Base-by-base conservation (phyloP, 768 basidiomycete genomes). In the Tephrocybe sp. region DNA sequence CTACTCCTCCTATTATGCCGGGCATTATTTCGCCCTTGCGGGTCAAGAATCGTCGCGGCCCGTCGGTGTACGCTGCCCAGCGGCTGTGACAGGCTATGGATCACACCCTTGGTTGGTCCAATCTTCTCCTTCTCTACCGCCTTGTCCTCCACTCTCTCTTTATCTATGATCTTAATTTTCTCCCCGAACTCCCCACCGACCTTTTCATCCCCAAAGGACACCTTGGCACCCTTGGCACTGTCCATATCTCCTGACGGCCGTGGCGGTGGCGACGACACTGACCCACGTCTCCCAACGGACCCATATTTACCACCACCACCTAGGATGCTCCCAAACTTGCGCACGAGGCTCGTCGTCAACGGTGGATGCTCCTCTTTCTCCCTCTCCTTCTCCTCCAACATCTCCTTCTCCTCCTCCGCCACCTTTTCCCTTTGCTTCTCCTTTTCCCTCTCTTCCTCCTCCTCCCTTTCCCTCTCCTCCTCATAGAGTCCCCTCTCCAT, bases 1-100 rank as follows among this genome's bases (percentile, higher is more conserved):
- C 87, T 90, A 60, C 87, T 89, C 60, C 90, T 69, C 60, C 89
- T 73, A 55, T 88, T 86, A 62, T 92, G 89, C 35, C 83, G 73
- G 12, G 73, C 6, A 15, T n/a, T 70, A 19, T 82, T 69, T 12
- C 83, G 74, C 22, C 83, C 79, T 40, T 81, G 77, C 0, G 87
- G 79, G 63, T 92, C 89, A 27, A 91, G 62, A 30, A 91, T 75
- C 13, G 89, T 90, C 49, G 89, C 87, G 4, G 89, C 89, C 5
- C 89, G 75, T 18, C 89, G 78, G 65, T 90, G 89, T 0, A 75
- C 65, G 46, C 70, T 76, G 12, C 77, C 80, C 44, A 83, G 59
- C 0, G 84, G 83, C 62, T 84, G 84, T 51, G 81, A 82, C 43
- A 74, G 60, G 32, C 75, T 80, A 43, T 69, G 60, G 15, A 71